phyloP scores from a whole-genome alignment of 2,329 filamentous ascomycete genomes.

The Endoconidiophora laricicola region DNA sequence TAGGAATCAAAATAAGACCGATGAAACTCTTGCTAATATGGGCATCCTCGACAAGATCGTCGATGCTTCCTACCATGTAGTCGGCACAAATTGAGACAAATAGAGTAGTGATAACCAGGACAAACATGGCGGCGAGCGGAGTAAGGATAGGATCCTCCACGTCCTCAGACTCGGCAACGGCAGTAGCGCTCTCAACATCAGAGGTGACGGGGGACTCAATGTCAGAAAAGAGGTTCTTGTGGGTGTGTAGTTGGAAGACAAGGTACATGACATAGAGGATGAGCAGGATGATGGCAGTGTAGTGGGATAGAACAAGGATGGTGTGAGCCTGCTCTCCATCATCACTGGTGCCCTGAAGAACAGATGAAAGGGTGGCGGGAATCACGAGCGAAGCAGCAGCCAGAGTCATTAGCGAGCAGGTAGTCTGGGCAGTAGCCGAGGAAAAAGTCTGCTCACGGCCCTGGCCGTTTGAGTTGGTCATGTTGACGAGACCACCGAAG shows the following conservation, averaged over 20 bases:
- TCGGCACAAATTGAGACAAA: slow-evolving; percentile 60
- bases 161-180: slow-evolving; percentile 20
- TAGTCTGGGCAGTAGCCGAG: slow-evolving; percentile 61
- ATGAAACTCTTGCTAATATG: slow-evolving; percentile 69
- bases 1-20: slow-evolving; percentile 61
- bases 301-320: slow-evolving; percentile 56
- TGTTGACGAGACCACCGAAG: slow-evolving; percentile 52
- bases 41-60: slow-evolving; percentile 49
- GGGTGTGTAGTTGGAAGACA: slow-evolving; percentile 60
- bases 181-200: slow-evolving; percentile 23
- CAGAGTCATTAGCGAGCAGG: slow-evolving; percentile 56
- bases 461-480: slow-evolving; percentile 35
- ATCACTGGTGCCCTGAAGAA: slow-evolving; percentile 32
- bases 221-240: slow-evolving; percentile 53
- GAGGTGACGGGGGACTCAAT: slow-evolving; percentile 20
- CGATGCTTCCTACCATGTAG: slow-evolving; percentile 61
- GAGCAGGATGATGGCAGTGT: slow-evolving; percentile 59
- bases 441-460: slow-evolving; percentile 58
- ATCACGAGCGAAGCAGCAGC: slow-evolving; percentile 65
- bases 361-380: slow-evolving; percentile 56
- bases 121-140: slow-evolving; percentile 45
- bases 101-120: slow-evolving; percentile 53
- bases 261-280: slow-evolving; percentile 62
- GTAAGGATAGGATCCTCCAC: slow-evolving; percentile 34
- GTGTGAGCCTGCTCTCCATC: slow-evolving; percentile 31